Evolutionary conservation across 495 filamentous ascomycete genomes (phyloP).

Genomic region (Chaetomium cochliodes): DNA sequence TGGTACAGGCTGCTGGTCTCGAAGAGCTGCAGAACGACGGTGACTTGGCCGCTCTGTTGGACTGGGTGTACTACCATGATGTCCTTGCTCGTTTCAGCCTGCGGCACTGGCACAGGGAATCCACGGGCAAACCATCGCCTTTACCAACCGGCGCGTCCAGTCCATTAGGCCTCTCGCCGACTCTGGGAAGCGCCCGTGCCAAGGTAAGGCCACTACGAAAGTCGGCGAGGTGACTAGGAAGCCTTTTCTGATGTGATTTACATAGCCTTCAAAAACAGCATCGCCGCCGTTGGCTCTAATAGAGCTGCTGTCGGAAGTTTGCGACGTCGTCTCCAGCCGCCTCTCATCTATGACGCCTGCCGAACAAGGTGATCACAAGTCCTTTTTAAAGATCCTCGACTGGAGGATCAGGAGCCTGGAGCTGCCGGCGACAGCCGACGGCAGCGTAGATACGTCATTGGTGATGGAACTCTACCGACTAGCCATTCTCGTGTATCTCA

Average conservation of each 20-base stretch:
- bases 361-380: slow-evolving; percentile 23
- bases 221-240: neutral
- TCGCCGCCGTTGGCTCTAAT: slow-evolving; percentile 9
- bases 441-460: neutral
- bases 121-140: neutral
- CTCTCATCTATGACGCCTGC: neutral
- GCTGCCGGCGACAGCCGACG: slow-evolving; percentile 4
- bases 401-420: slow-evolving; percentile 26
- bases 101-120: slow-evolving; percentile 32
- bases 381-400: slow-evolving; percentile 27
- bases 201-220: slow-evolving; percentile 3
- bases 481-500: slow-evolving; percentile 37
- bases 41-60: slow-evolving; percentile 31
- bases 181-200: neutral
- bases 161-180: slow-evolving; percentile 1
- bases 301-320: slow-evolving; percentile 23
- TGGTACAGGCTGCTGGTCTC: slow-evolving; percentile 27
- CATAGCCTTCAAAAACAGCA: slow-evolving; percentile 12
- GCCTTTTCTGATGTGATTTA: neutral
- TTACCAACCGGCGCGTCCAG: neutral
- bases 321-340: neutral
- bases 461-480: slow-evolving; percentile 35
- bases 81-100: slow-evolving; percentile 37
- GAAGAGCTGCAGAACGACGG: slow-evolving; percentile 9
- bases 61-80: slow-evolving; percentile 43